Evolutionary conservation across 768 basidiomycete species (phyloP).

Genomic region (Russula dissimulans): DNA sequence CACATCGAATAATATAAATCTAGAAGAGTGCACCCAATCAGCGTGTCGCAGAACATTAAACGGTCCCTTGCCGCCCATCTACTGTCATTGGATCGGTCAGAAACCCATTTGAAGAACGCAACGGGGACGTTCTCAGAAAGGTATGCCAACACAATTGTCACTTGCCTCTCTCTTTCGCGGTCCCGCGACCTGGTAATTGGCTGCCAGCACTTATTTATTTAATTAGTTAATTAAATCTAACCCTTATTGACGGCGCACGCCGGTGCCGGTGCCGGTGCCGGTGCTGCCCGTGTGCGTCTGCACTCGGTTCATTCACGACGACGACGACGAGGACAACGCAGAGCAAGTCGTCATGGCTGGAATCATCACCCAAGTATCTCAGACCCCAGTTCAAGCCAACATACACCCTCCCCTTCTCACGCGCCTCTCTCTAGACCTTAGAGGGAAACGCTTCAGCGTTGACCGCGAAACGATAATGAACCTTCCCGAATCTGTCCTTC

Average conservation of each 20-base stretch:
- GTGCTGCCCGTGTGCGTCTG: too few relatives aligned
- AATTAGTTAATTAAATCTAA: background rate
- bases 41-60: constrained; percentile 9
- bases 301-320: too few relatives aligned
- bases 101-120: constrained; percentile 11
- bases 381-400: constrained; percentile 55
- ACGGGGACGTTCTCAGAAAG: constrained; percentile 14
- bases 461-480: constrained; percentile 98
- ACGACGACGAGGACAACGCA: too few relatives aligned
- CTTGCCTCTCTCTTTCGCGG: background rate
- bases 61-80: constrained; percentile 14
- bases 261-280: too few relatives aligned
- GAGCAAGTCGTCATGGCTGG: constrained; percentile 28
- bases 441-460: constrained; percentile 85
- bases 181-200: background rate
- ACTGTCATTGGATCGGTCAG: constrained; percentile 16
- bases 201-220: background rate
- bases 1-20: constrained; percentile 18
- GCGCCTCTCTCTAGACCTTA: constrained; percentile 83
- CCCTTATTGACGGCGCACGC: too few relatives aligned
- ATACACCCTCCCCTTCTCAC: constrained; percentile 84
- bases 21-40: constrained; percentile 9
- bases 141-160: constrained; percentile 12
- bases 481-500: constrained; percentile 90
- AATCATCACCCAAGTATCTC: constrained; percentile 45